Evolutionary conservation across 352 stramenopile genomes (phyloP), one percentile per base, ranked within the genome.

Genomic region (Pythium rishiriense): DNA sequence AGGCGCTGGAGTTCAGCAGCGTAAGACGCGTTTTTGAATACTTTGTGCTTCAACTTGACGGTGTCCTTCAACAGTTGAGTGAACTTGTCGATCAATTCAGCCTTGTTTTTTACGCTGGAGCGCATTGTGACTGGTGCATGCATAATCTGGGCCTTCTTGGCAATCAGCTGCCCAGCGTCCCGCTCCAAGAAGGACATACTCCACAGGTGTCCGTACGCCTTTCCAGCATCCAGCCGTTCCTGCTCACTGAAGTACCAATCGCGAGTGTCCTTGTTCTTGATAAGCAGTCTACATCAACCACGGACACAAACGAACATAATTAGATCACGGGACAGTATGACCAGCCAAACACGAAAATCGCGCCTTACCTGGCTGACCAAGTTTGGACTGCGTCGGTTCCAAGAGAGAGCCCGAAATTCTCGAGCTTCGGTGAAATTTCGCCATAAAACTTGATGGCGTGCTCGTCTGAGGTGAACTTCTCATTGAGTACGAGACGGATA

Each of bases 21-120:
- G 51, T 87, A 96, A 7, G 79, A 76, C 5, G 68, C 67, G 58
- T 83, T 93, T 68, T 93, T 93, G 69, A 94, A 96, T 49, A 96
- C 77, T 69, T 96, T 96, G 75, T 94, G 87, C 62, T 93, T 92
- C 28, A 94, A 74, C 60, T 94, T 93, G 35, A 96, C 87, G 0
- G 80, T 76, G 41, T 96, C 85, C 39, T 96, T 96, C n/a, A 96
- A 56, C 26, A 96, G 58, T 29, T 90, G 80, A 19, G 83, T 92
- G 57, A 94, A 96, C 64, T 88, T 91, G 72, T 93, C 83, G 26
- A 96, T 91, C 50, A 94, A 58, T 63, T 93, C 85, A 0, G 74
- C 74, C 67, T 96, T 96, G 57, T 86, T 88, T 58, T 93, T 96
- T 1, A 76, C 74, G 24, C 64, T 79, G 2, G 79, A 71, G 1